Evolutionary conservation across 768 basidiomycete species (phyloP), one percentile per base, ranked within the genome.

Genomic region (Amanita inopinata): DNA sequence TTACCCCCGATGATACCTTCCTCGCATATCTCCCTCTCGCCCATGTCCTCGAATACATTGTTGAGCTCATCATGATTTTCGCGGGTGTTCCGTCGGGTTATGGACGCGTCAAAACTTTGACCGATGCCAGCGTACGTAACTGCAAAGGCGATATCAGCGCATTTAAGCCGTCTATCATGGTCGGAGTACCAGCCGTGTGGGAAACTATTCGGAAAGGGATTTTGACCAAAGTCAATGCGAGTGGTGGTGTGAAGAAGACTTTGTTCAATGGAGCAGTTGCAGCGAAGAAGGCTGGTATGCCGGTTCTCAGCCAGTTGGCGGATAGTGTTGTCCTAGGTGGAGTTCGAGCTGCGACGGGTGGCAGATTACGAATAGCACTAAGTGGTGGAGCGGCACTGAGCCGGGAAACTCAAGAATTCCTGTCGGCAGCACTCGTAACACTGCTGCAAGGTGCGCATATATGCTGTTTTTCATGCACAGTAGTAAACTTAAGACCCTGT

Each of bases 181-280:
- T 89, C 40, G 94, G 91, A 40, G 94, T 98, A 1, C 94, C 94
- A 1, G 88, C 92, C 2, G 86, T 98, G 0, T 99, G 91, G 91
- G 94, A 99, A 63, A 82, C 78, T 42, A 97, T 97, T 50, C 80
- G 93, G 46, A 99, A 99, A 67, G 92, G 92, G 23, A 93, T 99
- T 56, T 54, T 91, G 7, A 58, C 70, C 46, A 90, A 91, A 61
- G 80, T 97, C 40, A 75, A 88, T 45, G 55, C 74, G 2, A 64
- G 79, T 1, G 82, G 88, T 6, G 31, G 62, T 0, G 11, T 90
- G 53, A 86, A 75, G 69, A 83, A 80, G 65, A 67, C 60, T 35
- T 57, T 94, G 22, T 99, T 99, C 71, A 73, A 82, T 51, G 76
- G 76, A 30, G 89, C 91, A 2, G 66, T 90, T 53, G 58, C 70